phyloP scores from a whole-genome alignment of 495 filamentous ascomycete genomes.

The Xylaria venustula region DNA sequence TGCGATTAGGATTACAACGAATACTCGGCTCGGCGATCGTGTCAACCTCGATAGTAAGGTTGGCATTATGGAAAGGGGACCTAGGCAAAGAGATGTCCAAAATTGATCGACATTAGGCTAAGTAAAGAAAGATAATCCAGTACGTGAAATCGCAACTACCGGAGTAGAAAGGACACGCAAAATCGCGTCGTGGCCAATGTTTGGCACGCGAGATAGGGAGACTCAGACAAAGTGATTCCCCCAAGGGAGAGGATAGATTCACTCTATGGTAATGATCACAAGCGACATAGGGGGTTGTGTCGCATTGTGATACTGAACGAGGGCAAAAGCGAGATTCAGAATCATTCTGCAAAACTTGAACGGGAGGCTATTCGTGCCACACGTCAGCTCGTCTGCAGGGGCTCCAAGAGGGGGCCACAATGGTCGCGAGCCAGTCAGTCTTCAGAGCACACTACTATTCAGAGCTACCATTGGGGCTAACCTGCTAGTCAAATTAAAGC shows the following conservation, averaged over 20 bases:
- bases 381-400: slow-evolving; percentile 2
- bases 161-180: background rate
- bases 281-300: background rate
- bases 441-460: background rate
- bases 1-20: slow-evolving; percentile 13
- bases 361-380: slow-evolving; percentile 1
- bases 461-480: background rate
- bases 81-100: background rate
- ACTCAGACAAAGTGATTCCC: slow-evolving; percentile 1
- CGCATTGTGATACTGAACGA: background rate
- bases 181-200: slow-evolving; percentile 6
- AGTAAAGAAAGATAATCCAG: background rate
- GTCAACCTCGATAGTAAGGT: slow-evolving; percentile 7
- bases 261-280: background rate
- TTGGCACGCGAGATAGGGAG: background rate
- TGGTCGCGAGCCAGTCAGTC: background rate
- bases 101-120: slow-evolving; percentile 7
- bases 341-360: background rate
- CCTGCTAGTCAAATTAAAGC: slow-evolving; percentile 1
- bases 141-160: background rate
- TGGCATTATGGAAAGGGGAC: background rate
- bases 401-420: background rate
- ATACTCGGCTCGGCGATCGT: slow-evolving; percentile 15
- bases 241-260: background rate
- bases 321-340: background rate